Conservation (phyloP, 2,329 filamentous ascomycete genomes). For the Gaeumannomyces sp. region DNA sequence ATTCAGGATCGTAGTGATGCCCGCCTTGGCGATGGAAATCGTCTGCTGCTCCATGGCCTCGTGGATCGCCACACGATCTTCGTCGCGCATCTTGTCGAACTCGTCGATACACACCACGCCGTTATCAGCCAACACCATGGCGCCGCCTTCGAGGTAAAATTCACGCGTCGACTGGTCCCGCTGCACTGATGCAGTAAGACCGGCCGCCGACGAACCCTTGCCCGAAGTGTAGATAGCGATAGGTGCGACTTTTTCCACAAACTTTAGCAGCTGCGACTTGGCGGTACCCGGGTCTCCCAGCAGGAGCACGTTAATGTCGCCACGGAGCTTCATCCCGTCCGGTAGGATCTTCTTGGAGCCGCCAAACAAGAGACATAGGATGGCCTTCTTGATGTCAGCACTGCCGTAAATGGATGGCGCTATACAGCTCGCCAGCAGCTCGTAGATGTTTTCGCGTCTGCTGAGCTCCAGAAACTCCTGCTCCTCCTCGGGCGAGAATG, state of each 20-base stretch:
- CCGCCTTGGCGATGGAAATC: constrained; percentile 96
- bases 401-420: constrained; percentile 98
- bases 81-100: constrained; percentile 99
- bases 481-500: constrained; percentile 92
- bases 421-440: constrained; percentile 83
- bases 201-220: constrained; percentile 94
- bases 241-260: constrained; percentile 91
- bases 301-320: constrained; percentile 95
- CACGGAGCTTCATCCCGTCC: constrained; percentile 94
- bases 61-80: constrained; percentile 95
- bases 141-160: constrained; percentile 96
- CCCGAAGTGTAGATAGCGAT: constrained; percentile 98
- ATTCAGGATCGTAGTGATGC: constrained; percentile 97
- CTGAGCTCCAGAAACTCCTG: constrained; percentile 93
- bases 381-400: constrained; percentile 92
- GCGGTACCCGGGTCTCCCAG: constrained; percentile 97
- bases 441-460: constrained; percentile 85
- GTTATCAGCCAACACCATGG: constrained; percentile 95
- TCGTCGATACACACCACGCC: constrained; percentile 98
- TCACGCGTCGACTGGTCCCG: constrained; percentile 86
- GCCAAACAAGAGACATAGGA: constrained; percentile 86
- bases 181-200: constrained; percentile 95
- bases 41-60: constrained; percentile 99
- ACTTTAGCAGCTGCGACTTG: constrained; percentile 95
- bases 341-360: constrained; percentile 97